Evolutionary conservation across 2,329 filamentous ascomycete genomes (phyloP).

Genomic region (Macrophomina phaseolina): DNA sequence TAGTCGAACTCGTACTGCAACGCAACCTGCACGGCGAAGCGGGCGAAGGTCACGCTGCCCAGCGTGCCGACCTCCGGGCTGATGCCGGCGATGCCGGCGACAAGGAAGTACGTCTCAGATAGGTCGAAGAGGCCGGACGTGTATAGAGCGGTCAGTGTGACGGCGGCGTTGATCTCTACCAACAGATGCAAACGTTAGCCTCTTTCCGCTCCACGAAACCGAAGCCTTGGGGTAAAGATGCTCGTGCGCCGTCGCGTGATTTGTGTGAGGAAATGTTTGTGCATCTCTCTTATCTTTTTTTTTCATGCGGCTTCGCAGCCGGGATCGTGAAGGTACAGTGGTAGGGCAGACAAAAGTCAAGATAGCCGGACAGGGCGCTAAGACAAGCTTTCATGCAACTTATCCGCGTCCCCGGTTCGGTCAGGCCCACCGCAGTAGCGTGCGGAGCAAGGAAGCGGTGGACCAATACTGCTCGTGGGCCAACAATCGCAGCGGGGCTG

Average conservation of each 20-base stretch:
- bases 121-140: conserved; percentile 69
- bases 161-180: conserved; percentile 74
- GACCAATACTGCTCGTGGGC: neutral
- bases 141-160: conserved; percentile 67
- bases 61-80: conserved; percentile 72
- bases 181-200: neutral
- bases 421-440: neutral
- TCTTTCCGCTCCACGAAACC: neutral
- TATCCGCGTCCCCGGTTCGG: neutral
- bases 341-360: too few relatives aligned
- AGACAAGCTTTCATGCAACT: neutral
- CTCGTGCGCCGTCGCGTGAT: neutral
- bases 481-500: neutral
- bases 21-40: conserved; percentile 74
- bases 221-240: neutral
- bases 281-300: neutral
- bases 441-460: neutral
- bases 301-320: neutral
- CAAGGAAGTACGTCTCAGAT: conserved; percentile 70
- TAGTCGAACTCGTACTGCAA: conserved; percentile 78
- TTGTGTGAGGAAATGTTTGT: neutral
- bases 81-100: conserved; percentile 76
- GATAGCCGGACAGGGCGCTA: neutral
- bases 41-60: conserved; percentile 69
- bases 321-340: neutral